phyloP scores from a whole-genome alignment of 164 flowering plant species.

The Saururus chinensis region DNA sequence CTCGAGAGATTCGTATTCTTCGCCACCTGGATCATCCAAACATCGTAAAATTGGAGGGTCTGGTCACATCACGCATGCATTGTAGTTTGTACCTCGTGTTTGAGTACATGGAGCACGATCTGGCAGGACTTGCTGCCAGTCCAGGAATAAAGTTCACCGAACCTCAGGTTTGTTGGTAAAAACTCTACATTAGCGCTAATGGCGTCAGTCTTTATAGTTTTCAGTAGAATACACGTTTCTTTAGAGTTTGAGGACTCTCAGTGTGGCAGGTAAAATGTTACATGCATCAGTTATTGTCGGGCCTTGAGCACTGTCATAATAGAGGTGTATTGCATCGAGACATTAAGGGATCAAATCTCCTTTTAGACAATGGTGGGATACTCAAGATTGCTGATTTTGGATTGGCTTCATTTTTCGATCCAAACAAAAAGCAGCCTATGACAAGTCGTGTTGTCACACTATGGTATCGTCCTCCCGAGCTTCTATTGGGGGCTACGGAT shows the following conservation, averaged over 20 bases:
- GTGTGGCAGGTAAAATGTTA: slow-evolving; percentile 35
- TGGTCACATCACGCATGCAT: slow-evolving; percentile 55
- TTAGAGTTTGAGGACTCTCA: background rate
- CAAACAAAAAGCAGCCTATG: slow-evolving; percentile 63
- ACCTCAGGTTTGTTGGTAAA: slow-evolving; percentile 19
- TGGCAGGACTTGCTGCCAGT: slow-evolving; percentile 88
- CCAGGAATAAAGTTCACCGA: slow-evolving; percentile 37
- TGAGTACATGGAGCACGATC: slow-evolving; percentile 88
- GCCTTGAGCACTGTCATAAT: slow-evolving; percentile 40
- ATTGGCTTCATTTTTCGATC: slow-evolving; percentile 36
- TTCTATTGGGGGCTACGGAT: slow-evolving; percentile 82
- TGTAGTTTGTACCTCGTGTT: slow-evolving; percentile 43
- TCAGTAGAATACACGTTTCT: background rate
- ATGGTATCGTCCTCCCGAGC: slow-evolving; percentile 46
- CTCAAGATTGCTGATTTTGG: slow-evolving; percentile 76
- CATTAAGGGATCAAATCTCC: slow-evolving; percentile 88
- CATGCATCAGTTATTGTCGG: slow-evolving; percentile 34
- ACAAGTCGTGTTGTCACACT: slow-evolving; percentile 49
- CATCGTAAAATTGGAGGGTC: slow-evolving; percentile 26
- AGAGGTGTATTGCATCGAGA: slow-evolving; percentile 55
- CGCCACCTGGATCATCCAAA: slow-evolving; percentile 32
- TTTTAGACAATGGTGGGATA: slow-evolving; percentile 60
- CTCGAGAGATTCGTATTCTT: slow-evolving; percentile 67
- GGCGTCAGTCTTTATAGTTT: background rate
- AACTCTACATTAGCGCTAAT: no score